phyloP scores from a whole-genome alignment of 306 rosid species.

The Adenanthera pavonina region DNA sequence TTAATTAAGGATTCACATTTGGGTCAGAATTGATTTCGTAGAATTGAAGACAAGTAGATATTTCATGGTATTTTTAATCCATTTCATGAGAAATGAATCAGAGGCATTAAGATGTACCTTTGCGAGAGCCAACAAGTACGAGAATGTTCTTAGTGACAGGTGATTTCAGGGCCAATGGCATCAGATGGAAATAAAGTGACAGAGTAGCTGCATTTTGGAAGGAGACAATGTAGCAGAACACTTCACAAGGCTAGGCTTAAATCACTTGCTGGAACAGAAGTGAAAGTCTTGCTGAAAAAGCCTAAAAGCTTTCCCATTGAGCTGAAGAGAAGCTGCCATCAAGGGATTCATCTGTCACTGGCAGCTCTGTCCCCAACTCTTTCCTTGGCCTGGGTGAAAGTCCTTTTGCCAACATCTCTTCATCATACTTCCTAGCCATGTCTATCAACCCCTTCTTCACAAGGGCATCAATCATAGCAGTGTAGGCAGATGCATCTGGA shows the following conservation, averaged over 20 bases:
- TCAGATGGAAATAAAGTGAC: neutral
- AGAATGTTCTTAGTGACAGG: neutral
- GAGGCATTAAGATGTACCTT: neutral
- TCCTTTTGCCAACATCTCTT: constrained; percentile 84
- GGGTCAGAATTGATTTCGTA: neutral
- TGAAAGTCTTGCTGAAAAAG: neutral
- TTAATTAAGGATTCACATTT: neutral
- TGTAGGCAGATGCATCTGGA: constrained; percentile 79
- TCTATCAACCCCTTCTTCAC: constrained; percentile 78
- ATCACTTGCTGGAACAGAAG: neutral
- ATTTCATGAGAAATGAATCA: neutral
- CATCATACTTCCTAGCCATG: constrained; percentile 79
- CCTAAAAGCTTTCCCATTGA: neutral
- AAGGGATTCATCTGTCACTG: constrained; percentile 31
- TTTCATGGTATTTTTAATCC: neutral
- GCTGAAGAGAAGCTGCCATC: constrained; percentile 18
- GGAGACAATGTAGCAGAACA: neutral
- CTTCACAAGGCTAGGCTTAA: neutral
- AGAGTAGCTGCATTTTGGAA: neutral
- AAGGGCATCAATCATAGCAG: constrained; percentile 84
- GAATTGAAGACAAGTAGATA: neutral
- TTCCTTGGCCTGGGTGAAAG: constrained; percentile 83
- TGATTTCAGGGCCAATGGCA: neutral
- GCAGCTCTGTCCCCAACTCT: constrained; percentile 63
- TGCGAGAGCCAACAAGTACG: neutral